Conservation (phyloP, 2,329 filamentous ascomycete genomes). For the Thyridium curvatum region DNA sequence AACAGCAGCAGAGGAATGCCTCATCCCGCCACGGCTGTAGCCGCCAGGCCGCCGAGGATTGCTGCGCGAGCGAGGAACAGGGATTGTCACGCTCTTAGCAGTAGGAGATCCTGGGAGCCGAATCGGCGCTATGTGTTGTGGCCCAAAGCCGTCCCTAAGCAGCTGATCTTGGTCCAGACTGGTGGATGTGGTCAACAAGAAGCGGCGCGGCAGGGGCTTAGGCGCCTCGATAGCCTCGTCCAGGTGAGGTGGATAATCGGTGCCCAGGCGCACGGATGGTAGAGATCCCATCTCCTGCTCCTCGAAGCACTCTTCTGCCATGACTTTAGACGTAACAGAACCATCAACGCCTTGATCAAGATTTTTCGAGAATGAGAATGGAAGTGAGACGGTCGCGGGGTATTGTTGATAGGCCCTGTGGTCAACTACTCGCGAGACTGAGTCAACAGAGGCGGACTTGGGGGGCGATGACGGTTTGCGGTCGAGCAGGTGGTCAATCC, state of each 20-base stretch:
- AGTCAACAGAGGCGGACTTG: slow-evolving; percentile 57
- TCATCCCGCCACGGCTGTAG: slow-evolving; percentile 7
- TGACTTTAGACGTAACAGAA: slow-evolving; percentile 54
- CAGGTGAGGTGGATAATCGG: slow-evolving; percentile 57
- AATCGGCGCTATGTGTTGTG: slow-evolving; percentile 30
- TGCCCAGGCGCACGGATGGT: slow-evolving; percentile 64
- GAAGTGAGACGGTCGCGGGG: slow-evolving; percentile 56
- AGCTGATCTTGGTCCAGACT: slow-evolving; percentile 16
- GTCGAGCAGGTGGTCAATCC: slow-evolving; percentile 8
- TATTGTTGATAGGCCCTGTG: too few species aligned
- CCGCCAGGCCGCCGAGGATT: slow-evolving; percentile 7
- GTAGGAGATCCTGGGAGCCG: slow-evolving; percentile 38
- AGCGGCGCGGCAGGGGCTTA: slow-evolving; percentile 47
- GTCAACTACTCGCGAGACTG: slow-evolving; percentile 40
- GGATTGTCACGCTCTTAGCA: slow-evolving; percentile 30
- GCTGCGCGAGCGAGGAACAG: slow-evolving; percentile 9
- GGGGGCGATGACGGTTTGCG: slow-evolving; percentile 48
- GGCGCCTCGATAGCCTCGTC: slow-evolving; percentile 47
- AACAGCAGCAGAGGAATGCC: slow-evolving; percentile 10
- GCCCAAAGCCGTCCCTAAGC: slow-evolving; percentile 34
- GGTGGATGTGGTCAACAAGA: slow-evolving; percentile 38
- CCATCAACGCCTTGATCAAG: slow-evolving; percentile 22
- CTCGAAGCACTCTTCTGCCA: slow-evolving; percentile 75
- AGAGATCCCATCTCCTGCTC: slow-evolving; percentile 75
- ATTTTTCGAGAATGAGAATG: slow-evolving; percentile 18